A percentile compares a stretch with the other conserved stretches of the same genome.
Conservation (phyloP, 176 grass and related monocot genomes). For the Puccinellia tenuiflora region DNA sequence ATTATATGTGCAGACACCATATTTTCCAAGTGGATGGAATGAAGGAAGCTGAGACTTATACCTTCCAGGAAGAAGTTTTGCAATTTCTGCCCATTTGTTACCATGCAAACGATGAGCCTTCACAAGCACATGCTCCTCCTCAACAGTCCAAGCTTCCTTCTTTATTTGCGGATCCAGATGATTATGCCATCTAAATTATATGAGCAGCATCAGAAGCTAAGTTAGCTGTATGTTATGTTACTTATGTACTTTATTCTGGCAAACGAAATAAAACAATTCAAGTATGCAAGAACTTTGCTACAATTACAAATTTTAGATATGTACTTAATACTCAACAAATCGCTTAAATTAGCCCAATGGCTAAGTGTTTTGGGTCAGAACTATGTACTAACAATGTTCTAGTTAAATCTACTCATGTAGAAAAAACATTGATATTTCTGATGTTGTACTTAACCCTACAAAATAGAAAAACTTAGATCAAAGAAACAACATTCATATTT, state of each 20-base stretch:
- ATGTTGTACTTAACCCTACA: background rate
- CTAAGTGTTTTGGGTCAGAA: background rate
- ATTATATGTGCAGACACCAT: constrained; percentile 8
- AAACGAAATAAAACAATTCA: background rate
- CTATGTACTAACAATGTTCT: background rate
- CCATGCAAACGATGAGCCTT: constrained; percentile 76
- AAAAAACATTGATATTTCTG: background rate
- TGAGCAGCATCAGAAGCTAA: constrained; percentile 11
- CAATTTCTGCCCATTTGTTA: constrained; percentile 98
- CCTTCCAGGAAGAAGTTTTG: constrained; percentile 94
- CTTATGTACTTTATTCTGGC: background rate
- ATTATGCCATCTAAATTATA: constrained; percentile 90
- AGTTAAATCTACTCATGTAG: background rate
- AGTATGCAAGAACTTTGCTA: constrained; percentile 1
- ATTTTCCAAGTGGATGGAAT: constrained; percentile 14
- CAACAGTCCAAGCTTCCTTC: constrained; percentile 75
- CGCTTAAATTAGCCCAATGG: background rate
- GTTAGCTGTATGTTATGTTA: background rate
- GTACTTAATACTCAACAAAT: background rate
- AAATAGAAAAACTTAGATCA: background rate
- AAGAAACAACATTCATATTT: background rate
- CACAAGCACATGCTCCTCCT: constrained; percentile 66
- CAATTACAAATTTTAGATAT: background rate
- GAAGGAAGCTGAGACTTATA: constrained; percentile 34
- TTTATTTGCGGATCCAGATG: constrained; percentile 92